Percentiles rank a stretch among this genome's conserved stretches.
phyloP scores from a whole-genome alignment of 176 grass and related monocot species.

The Aechmea fasciata region DNA sequence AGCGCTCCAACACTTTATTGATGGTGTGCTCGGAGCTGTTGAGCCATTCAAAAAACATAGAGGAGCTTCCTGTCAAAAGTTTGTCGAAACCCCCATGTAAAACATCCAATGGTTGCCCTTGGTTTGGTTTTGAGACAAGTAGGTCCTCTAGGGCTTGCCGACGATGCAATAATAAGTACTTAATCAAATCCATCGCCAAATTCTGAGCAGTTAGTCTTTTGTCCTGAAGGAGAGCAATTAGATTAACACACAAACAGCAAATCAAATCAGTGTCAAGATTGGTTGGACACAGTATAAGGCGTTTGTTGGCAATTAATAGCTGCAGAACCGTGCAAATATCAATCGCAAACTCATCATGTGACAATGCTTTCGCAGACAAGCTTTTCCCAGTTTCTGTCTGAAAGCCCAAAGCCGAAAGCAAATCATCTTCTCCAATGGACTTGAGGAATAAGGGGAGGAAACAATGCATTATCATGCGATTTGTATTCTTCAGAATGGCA shows the following conservation, averaged over 20 bases:
- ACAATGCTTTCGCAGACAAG: conserved; percentile 35
- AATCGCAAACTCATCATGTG: conserved; percentile 61
- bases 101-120: conserved; percentile 61
- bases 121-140: conserved; percentile 72
- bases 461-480: conserved; percentile 97
- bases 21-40: conserved; percentile 62
- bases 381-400: conserved; percentile 53
- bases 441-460: conserved; percentile 85
- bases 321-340: conserved; percentile 90
- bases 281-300: conserved; percentile 81
- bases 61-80: conserved; percentile 65
- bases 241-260: conserved; percentile 86
- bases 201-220: conserved; percentile 71
- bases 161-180: conserved; percentile 82
- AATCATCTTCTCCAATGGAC: conserved; percentile 80
- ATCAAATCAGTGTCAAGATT: conserved; percentile 91
- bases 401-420: conserved; percentile 67
- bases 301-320: conserved; percentile 86
- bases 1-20: conserved; percentile 83
- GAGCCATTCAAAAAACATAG: conserved; percentile 84
- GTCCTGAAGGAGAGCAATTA: conserved; percentile 79
- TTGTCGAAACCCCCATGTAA: conserved; percentile 87
- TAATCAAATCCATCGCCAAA: conserved; percentile 72
- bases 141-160: conserved; percentile 77
- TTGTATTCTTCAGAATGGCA: conserved; percentile 95